These are phyloP conservation scores for Leccinellum albellum DNA, from an alignment of 768 basidiomycete genomes.

Conservation along the genomic window DNA sequence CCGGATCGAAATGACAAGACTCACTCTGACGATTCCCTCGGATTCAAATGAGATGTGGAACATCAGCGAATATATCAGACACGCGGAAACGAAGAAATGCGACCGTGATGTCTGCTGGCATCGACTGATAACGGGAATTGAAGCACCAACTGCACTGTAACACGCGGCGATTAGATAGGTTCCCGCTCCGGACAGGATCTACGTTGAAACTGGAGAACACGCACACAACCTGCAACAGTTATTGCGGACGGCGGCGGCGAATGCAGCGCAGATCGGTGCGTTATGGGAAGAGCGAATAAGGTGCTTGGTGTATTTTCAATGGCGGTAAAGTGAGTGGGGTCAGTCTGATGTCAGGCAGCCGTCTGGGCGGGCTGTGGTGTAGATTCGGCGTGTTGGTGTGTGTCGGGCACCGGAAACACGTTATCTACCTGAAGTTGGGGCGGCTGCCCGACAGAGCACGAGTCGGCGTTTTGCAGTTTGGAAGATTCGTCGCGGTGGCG, in stretches of 20 bases:
- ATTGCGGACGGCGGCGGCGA: conserved; percentile 82
- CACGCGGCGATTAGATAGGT: conserved; percentile 78
- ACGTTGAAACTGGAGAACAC: conserved; percentile 93
- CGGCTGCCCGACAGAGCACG: not conserved
- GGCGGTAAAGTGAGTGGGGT: conserved; percentile 68
- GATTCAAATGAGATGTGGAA: conserved; percentile 94
- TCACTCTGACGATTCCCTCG: conserved; percentile 85
- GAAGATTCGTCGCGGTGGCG: conserved; percentile 86
- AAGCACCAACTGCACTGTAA: conserved; percentile 90
- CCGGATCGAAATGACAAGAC: conserved; percentile 71
- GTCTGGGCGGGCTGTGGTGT: not conserved
- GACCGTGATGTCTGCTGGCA: conserved; percentile 20
- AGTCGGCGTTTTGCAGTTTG: conserved; percentile 42
- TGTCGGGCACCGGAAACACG: conserved; percentile 90
- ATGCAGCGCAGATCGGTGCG: conserved; percentile 86
- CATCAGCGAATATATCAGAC: conserved; percentile 83
- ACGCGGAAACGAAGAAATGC: conserved; percentile 74
- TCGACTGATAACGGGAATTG: conserved; percentile 43
- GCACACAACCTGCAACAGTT: conserved; percentile 97
- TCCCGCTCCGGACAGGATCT: conserved; percentile 75
- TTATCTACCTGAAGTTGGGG: conserved; percentile 69
- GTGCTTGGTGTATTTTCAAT: conserved; percentile 84
- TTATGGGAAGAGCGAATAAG: conserved; percentile 82
- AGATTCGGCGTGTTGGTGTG: conserved; percentile 84
- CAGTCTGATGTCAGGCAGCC: not conserved